Percentiles rank a stretch among this genome's conserved stretches.
These are phyloP conservation scores for Candida maris DNA, from an alignment of 805 yeast genomes.

Conservation along the genomic window DNA sequence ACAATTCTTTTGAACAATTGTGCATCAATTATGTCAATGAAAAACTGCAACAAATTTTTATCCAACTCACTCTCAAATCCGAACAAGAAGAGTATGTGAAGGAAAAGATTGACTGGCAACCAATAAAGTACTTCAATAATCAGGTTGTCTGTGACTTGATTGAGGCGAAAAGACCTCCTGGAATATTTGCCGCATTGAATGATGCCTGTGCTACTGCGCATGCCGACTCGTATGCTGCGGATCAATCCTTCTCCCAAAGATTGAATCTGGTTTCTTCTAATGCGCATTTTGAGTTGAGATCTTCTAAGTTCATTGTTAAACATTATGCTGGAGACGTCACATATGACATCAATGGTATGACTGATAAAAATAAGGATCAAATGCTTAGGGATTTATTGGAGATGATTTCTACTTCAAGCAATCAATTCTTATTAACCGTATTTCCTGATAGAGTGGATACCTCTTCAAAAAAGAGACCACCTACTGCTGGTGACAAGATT, in stretches of 20 bases:
- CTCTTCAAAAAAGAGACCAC: conserved; percentile 75
- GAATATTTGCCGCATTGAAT: conserved; percentile 91
- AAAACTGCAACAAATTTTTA: conserved; percentile 93
- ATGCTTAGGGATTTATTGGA: conserved; percentile 85
- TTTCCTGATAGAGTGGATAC: conserved; percentile 66
- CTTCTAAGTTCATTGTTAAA: conserved; percentile 81
- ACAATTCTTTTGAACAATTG: conserved; percentile 90
- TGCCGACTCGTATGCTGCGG: conserved; percentile 95
- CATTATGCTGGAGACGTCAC: conserved; percentile 99
- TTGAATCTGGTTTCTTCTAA: conserved; percentile 77
- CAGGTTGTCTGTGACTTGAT: conserved; percentile 95
- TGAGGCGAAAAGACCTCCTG: conserved; percentile 93
- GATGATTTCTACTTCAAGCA: conserved; percentile 66
- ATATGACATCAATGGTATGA: conserved; percentile 83
- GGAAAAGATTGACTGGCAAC: conserved; percentile 96
- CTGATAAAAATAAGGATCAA: conserved; percentile 95
- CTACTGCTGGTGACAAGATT: conserved; percentile 94
- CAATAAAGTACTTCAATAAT: conserved; percentile 93
- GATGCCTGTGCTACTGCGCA: conserved; percentile 98
- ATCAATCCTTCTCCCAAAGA: conserved; percentile 91
- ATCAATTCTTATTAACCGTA: conserved; percentile 53
- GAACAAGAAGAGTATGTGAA: conserved; percentile 97
- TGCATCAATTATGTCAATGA: conserved; percentile 96
- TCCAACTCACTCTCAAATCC: conserved; percentile 90
- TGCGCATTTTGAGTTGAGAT: conserved; percentile 86